Evolutionary conservation across 371 early-diverging fungal genomes (phyloP).

Genomic region (Mucor sp.): DNA sequence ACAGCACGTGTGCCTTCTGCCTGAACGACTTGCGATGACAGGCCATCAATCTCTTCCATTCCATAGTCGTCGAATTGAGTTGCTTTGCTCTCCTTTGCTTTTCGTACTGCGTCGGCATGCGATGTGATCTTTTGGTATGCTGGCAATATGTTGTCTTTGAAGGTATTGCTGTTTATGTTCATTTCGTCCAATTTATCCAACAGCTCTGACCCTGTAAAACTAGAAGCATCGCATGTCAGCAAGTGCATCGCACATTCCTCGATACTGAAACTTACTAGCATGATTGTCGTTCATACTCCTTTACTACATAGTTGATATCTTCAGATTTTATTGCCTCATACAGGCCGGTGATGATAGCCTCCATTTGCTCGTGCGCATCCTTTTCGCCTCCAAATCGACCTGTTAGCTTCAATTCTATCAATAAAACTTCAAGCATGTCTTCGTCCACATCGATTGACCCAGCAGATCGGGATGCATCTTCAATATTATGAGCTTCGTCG

Average conservation of each 20-base stretch:
- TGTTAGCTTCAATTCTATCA: constrained; percentile 42
- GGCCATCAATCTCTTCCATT: neutral
- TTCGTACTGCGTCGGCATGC: constrained; percentile 32
- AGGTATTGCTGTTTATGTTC: constrained; percentile 25
- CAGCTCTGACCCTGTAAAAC: constrained; percentile 43
- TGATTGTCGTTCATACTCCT: constrained; percentile 45
- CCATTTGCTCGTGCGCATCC: constrained; percentile 26
- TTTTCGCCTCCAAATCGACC: constrained; percentile 15
- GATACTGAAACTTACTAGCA: constrained; percentile 33
- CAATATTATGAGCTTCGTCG: constrained; percentile 80
- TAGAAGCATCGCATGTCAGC: neutral
- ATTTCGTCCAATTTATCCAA: constrained; percentile 24
- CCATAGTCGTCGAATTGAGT: neutral
- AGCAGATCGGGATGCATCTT: constrained; percentile 56
- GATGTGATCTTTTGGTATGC: constrained; percentile 29
- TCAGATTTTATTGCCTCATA: constrained; percentile 22
- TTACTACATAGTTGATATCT: constrained; percentile 21
- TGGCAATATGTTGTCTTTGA: constrained; percentile 10
- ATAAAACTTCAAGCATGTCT: constrained; percentile 30
- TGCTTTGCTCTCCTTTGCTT: constrained; percentile 20
- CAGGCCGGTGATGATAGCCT: constrained; percentile 23
- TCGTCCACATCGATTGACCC: constrained; percentile 58
- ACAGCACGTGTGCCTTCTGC: constrained; percentile 8
- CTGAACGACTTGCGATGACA: neutral
- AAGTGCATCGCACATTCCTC: neutral